Evolutionary conservation across 139 green algal genomes (phyloP), one percentile per base, ranked within the genome.

Genomic region (Microglena sp.): DNA sequence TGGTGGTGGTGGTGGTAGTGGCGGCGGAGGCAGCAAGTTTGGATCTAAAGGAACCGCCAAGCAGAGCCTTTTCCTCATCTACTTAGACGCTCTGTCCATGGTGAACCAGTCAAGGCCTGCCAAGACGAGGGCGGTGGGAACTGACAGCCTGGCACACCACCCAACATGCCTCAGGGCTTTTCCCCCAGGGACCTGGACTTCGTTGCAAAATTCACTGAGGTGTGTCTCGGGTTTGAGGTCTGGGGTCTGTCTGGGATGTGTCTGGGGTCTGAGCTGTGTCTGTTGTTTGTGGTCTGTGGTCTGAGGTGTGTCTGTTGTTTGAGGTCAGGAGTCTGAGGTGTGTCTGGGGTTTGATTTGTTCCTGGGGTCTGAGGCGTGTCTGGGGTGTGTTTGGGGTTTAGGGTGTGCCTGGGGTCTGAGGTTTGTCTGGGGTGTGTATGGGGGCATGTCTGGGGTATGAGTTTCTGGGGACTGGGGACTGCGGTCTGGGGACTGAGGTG

Each of bases 71-170:
- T 95, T 95, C 72, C 65, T 94, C 29, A 81, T 96, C 26, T 97
- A 93, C 68, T n/a, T 97, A 53, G 83, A 97, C 5, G 92, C 89
- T 0, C 34, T 95, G 6, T 96, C 92, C 0, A 65, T 97, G 0
- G 55, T 73, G 40, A 76, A 78, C 43, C 45, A 45, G 26, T 74
- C 58, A 31, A 32, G 63, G 15, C 33, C 67, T 15, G 32, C 62
- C 45, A 60, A 33, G 34, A 33, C 15, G 11, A 31, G 34, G 61
- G 40, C 54, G 8, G 36, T 56, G 29, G 45, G n/a, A 29, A 11
- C n/a, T 11, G 5, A 62, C 33, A 53, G 69, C 34, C 1, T 35
- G 53, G 53, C 27, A 35, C 58, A 29, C 44, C 69, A 5, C 69
- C 64, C 46, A 68, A 72, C 35, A 66, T 75, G 68, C 69, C 70